Evolutionary conservation across 1,284 basidiomycete species (phyloP), one percentile per base, ranked within the genome.

Genomic region (Limonomyces culmigenus): DNA sequence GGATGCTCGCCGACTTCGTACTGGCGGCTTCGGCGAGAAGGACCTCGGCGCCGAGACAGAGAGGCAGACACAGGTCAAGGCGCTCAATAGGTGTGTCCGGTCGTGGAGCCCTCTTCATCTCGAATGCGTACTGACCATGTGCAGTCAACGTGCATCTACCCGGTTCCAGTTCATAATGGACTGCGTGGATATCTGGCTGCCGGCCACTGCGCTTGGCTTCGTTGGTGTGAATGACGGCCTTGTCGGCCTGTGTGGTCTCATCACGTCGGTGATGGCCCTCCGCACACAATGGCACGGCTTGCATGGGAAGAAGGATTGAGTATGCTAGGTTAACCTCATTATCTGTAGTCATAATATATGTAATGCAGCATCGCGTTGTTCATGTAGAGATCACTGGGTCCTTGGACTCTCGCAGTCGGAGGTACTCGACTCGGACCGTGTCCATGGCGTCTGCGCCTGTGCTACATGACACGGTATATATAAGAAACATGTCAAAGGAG

Each of bases 141-240:
- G n/a, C 25, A 27, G 25, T 8, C 25, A 27, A 27, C 74, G 74
- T 29, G 56, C 60, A 19, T 70, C 67, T 5, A 68, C 74, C 19
- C 71, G 76, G 16, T 70, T 71, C 47, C 88, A 93, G 55, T 73
- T 93, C 50, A 58, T 76, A 35, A 74, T 87, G 45, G 88, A 93
- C 53, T 51, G 71, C 15, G 61, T 89, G 41, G 88, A 93, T 51
- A 57, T 91, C 44, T 87, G 85, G 74, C 74, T 92, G 50, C 95
- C 93, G 10, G 84, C 89, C 10, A 79, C 81, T 32, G 80, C 71
- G 42, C 66, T 91, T 32, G 87, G 80, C 33, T 62, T 86, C 41
- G 67, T 81, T 44, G 70, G 73, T 47, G 51, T 95, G 45, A 91
- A 84, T 52, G 93, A 98, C 42, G 93, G 93, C 32, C 51, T 74